Base-by-base conservation (phyloP, 371 early-diverging fungal species). In the Nosema granulosis region DNA sequence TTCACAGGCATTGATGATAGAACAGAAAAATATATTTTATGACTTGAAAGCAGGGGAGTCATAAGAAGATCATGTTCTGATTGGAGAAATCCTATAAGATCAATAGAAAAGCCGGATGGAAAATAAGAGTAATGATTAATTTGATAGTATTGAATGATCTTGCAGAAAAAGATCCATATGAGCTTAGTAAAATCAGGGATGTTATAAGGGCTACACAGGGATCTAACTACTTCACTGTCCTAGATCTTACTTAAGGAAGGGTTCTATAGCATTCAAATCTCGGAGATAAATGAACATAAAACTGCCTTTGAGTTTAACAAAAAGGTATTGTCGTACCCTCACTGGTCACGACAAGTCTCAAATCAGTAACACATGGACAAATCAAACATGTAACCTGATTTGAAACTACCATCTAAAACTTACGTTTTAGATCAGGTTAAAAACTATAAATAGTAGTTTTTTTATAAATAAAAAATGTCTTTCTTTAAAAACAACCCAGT, bases 261-360 rank as follows among this genome's bases (percentile, higher is more conserved):
- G 18, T 43, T 43, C 18, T 43, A 43, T 43, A 67, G 58, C 20
- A 79, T 79, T 38, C 18, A 50, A 35, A 68, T 75, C 18, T 32
- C 3, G 26, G 69, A 75, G 52, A 29, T 51, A 6, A 31, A 75
- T 65, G 52, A 49, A 20, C 4, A 72, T 24, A 79, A 79, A 59
- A 79, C 80, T 16, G 79, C 76, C 9, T 79, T 79, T 43, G 24
- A 72, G 20, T 35, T 68, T 18, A 62, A 59, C 12, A n/a, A n/a
- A n/a, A n/a, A n/a, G n/a, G n/a, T n/a, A n/a, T n/a, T n/a, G n/a
- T n/a, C n/a, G n/a, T n/a, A n/a, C n/a, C n/a, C n/a, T n/a, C n/a
- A n/a, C n/a, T n/a, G n/a, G n/a, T n/a, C n/a, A n/a, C n/a, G n/a
- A n/a, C n/a, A n/a, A n/a, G n/a, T n/a, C n/a, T n/a, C n/a, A n/a